Base-by-base conservation (phyloP, 768 basidiomycete genomes). In the Boletales sp. region DNA sequence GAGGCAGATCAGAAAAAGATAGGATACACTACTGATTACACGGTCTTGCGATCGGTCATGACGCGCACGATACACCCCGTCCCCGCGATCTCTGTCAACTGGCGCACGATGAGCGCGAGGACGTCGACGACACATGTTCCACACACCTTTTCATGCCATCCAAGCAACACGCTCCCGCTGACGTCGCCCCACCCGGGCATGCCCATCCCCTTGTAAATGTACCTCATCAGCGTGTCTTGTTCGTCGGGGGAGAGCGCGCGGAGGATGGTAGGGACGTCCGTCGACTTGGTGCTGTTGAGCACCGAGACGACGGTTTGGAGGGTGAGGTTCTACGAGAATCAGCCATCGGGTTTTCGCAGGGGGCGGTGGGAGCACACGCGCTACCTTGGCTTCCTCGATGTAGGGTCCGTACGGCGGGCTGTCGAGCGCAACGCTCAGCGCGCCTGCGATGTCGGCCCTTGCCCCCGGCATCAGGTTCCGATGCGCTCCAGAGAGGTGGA, bases 161-260 rank as follows among this genome's bases (percentile, higher is more conserved):
- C 88, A 12, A 67, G 68, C 33, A 87, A 69, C 34, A 86, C 82
- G 55, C 81, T 84, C 38, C 83, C 82, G 57, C 75, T 81, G 49
- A 83, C 74, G 55, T 85, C 84, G 30, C 80, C 77, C 66, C 79
- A 75, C 14, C 76, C 83, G 2, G 76, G 73, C 60, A 77, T 68
- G 15, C 75, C 81, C 94, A 96, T 97, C 14, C 91, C 94, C 73
- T 98, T 98, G 81, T 97, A 98, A 14, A 98, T 74, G 64, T 95
- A 98, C 66, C 94, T 95, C 95, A 96, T 98, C 47, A 97, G 77
- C 31, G 86, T 89, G 63, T 96, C 95, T 62, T 94, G 90, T 39
- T 79, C 72, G 44, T 90, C 86, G 57, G 78, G 78, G 3, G 84
- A 78, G 30, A 97, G 77, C 0, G 76, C 67, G 61, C 84, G 87